Conservation (phyloP, 495 filamentous ascomycete genomes). For the Neurospora sp. region DNA sequence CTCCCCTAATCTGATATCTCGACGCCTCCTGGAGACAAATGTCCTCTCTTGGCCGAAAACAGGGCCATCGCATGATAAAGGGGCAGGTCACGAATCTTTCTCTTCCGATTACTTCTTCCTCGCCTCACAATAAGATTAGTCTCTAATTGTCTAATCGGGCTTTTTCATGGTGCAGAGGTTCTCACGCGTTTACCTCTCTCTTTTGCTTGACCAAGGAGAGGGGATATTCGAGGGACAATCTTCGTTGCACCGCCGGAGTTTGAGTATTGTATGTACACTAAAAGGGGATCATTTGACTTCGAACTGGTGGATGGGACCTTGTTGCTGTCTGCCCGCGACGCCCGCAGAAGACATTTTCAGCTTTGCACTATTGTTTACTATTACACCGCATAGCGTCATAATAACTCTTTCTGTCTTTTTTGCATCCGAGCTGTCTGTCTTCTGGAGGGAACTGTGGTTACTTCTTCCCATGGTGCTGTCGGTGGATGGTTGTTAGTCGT, state of each 20-base stretch:
- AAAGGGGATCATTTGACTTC: neutral
- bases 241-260: neutral
- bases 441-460: neutral
- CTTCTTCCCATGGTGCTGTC: neutral
- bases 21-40: neutral
- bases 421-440: neutral
- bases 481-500: neutral
- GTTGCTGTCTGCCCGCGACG: neutral
- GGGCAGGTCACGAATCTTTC: neutral
- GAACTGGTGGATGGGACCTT: neutral
- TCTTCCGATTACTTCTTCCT: neutral
- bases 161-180: neutral
- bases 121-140: neutral
- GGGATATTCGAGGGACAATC: neutral
- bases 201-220: neutral
- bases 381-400: neutral
- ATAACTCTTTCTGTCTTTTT: constrained; percentile 1
- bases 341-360: neutral
- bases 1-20: neutral
- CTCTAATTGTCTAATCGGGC: neutral
- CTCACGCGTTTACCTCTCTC: neutral
- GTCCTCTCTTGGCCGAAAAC: neutral
- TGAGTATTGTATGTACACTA: neutral
- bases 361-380: neutral
- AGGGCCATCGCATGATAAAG: neutral